A percentile compares a stretch with the other conserved stretches of the same genome.
These are phyloP conservation scores for Lichtheimia hyalospora DNA, from an alignment of 371 early-diverging fungal species.

Conservation along the genomic window DNA sequence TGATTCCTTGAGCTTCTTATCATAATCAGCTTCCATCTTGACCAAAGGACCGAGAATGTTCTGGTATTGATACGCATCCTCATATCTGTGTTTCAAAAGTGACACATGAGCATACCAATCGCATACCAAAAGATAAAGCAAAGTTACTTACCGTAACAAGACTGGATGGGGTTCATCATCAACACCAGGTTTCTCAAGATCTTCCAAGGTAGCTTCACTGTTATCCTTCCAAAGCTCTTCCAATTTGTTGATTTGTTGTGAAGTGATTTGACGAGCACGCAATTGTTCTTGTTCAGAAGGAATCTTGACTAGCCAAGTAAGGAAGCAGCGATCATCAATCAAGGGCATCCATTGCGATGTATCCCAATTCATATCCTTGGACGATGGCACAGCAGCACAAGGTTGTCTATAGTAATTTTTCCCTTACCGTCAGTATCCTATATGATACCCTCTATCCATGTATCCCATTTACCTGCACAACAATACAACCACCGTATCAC, in stretches of 20 bases:
- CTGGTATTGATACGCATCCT: conserved; percentile 97
- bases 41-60: conserved; percentile 95
- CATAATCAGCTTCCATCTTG: conserved; percentile 96
- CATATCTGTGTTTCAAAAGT: conserved; percentile 61
- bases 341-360: conserved; percentile 95
- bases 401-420: conserved; percentile 68
- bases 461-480: conserved; percentile 83
- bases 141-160: conserved; percentile 55
- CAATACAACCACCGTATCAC: conserved; percentile 95
- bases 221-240: conserved; percentile 94
- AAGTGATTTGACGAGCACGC: conserved; percentile 82
- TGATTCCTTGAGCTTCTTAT: conserved; percentile 91
- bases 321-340: conserved; percentile 91
- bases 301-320: conserved; percentile 93
- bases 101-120: neutral
- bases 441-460: too few species aligned
- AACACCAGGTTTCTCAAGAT: conserved; percentile 80
- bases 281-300: conserved; percentile 88
- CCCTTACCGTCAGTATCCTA: too few species aligned
- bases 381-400: conserved; percentile 86
- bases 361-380: conserved; percentile 96
- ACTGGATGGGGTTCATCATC: conserved; percentile 89
- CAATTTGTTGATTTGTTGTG: conserved; percentile 81
- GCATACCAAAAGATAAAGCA: neutral
- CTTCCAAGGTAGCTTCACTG: conserved; percentile 75